Base-by-base conservation (phyloP, 768 basidiomycete species). In the Tricholoma matsutake region DNA sequence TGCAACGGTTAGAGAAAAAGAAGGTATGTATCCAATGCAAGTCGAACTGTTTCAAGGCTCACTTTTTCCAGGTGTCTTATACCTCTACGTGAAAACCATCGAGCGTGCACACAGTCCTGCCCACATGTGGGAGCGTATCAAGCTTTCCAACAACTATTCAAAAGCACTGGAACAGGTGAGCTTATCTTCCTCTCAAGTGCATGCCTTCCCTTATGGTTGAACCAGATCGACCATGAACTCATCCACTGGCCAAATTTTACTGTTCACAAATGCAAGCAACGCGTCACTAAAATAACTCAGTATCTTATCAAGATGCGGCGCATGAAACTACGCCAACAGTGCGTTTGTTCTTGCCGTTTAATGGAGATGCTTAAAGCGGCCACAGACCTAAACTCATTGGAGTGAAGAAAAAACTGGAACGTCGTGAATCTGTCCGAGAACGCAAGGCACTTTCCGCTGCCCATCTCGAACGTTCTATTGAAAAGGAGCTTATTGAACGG, bases 241-340 rank as follows among this genome's bases (percentile, higher is more conserved):
- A 83, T 94, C n/a, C 94, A 98, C 72, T 98, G 97, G 97, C 96
- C 97, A 4, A 95, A 95, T 68, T 98, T 96, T 74, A 87, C 87
- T 32, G 91, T 95, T 57, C 97, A 98, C 80, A 98, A 98, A 78
- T 98, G 97, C 85, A 99, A 99, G 81, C 97, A 99, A 77, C 87
- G 97, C 49, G 83, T 98, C 31, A 99, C 97, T 10, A 99, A 98
- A 79, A 98, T 99, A 68, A 98, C 96, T 0, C 97, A 99, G 73
- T 98, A 98, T 71, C 85, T 99, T 64, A 98, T 98, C 74, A 96
- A 97, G 80, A 97, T 98, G 96, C 85, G 96, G 61, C 87, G 92
- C 45, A 75, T 96, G 63, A 91, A 91, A 66, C 80, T 96, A 59
- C 86, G 89, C 16, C 85, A 93, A 76, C 88, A 93, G 95, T 96